Base-by-base conservation (phyloP, 495 filamentous ascomycete genomes). In the Hyaloscypha finlandica region DNA sequence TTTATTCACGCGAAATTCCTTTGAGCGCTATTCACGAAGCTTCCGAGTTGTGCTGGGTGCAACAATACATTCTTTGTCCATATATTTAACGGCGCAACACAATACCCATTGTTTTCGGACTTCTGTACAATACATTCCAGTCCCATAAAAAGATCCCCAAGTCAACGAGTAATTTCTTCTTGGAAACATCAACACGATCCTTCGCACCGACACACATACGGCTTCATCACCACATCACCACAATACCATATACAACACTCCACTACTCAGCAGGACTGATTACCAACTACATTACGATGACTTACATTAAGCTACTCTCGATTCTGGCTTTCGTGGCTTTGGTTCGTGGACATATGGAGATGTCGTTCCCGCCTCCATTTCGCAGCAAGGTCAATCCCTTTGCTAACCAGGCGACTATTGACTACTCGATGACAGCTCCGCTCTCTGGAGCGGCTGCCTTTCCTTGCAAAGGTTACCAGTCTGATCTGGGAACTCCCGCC, bases 401-500 rank as follows among this genome's bases (percentile, higher is more conserved):
- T 67, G 31, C 29, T 11, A 25, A n/a, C 37, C 33, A 3, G 70
- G 80, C 59, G 78, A 78, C 25, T 65, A 81, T 82, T 71, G 84
- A 89, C 77, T 87, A 83, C 75, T 73, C 73, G 67, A 85, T 86
- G 74, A 85, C 83, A 1, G 74, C 80, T 6, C 88, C 89, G 14
- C 81, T 89, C 62, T 31, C 22, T 57, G 55, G 12, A 25, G 8
- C 14, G 35, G 35, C 78, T 29, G 76, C 88, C 74, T 90, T 81
- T 73, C 86, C 88, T 4, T 91, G 89, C 83, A 90, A 90, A 79
- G 85, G 85, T n/a, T 86, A 90, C 72, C 83, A 86, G 25, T 77
- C 77, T n/a, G 78, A 83, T 48, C 55, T 88, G 55, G 79, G 76
- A 12, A 61, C 60, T 9, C 65, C 79, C 58, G 82, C 78, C 19